Evolutionary conservation across 768 basidiomycete genomes (phyloP).

Genomic region (Termitomyces titanicus): DNA sequence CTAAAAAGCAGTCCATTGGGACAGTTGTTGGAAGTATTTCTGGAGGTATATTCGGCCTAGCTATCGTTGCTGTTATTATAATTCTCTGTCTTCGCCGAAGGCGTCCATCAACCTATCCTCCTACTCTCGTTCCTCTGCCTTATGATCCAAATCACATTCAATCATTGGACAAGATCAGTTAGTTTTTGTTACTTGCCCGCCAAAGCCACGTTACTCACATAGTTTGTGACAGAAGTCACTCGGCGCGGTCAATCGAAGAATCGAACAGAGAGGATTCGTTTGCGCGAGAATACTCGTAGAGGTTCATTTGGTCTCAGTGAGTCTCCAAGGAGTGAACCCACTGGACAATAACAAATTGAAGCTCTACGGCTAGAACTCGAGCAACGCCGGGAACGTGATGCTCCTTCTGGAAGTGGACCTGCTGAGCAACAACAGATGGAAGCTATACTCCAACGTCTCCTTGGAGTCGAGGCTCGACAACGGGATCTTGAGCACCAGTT

Average conservation of each 20-base stretch:
- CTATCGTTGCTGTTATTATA: not conserved
- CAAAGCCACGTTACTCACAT: not conserved
- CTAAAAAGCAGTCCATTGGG: not conserved
- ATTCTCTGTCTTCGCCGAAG: not conserved
- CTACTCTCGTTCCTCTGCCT: not conserved
- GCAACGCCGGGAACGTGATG: too few relatives aligned
- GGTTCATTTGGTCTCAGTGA: not conserved
- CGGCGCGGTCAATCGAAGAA: not conserved
- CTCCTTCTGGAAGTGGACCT: not conserved
- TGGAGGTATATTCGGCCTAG: not conserved
- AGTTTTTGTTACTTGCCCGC: not conserved
- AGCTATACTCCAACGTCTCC: not conserved
- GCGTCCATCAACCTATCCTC: too few relatives aligned
- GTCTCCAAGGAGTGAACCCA: too few relatives aligned
- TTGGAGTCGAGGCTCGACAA: not conserved
- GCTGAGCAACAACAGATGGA: not conserved
- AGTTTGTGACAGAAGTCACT: not conserved
- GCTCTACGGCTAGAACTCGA: too few relatives aligned
- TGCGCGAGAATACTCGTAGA: not conserved
- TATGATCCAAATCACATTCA: not conserved
- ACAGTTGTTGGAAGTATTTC: constrained; percentile 7
- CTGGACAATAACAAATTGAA: too few relatives aligned
- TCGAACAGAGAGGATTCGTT: not conserved
- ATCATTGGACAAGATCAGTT: not conserved
- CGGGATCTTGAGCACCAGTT: not conserved